These are phyloP conservation scores for Violaceomyces palustris DNA, from an alignment of 1,284 basidiomycete species.

Conservation along the genomic window DNA sequence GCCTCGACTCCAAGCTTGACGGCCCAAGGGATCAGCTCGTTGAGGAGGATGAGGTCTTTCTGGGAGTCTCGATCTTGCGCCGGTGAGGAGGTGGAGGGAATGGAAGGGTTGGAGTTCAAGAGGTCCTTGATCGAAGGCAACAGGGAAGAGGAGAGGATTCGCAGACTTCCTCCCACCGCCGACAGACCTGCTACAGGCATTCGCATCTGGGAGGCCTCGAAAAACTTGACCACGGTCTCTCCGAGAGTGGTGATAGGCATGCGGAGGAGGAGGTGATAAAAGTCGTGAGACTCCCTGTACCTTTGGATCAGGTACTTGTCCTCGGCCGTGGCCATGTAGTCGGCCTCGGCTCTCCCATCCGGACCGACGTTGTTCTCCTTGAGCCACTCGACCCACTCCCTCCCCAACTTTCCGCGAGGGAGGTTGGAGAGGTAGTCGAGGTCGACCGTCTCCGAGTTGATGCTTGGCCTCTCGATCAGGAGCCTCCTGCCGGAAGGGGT, in stretches of 20 bases:
- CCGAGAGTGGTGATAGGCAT: conserved; percentile 84
- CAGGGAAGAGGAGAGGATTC: conserved; percentile 26
- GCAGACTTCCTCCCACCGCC: conserved; percentile 64
- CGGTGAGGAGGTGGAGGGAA: conserved; percentile 1
- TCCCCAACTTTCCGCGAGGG: conserved; percentile 76
- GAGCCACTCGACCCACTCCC: conserved; percentile 85
- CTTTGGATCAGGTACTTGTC: conserved; percentile 79
- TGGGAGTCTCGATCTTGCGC: no score
- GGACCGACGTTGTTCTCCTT: conserved; percentile 85
- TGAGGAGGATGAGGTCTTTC: conserved; percentile 17
- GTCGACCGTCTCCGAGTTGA: conserved; percentile 73
- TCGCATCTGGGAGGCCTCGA: conserved; percentile 87
- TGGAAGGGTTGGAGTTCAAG: conserved; percentile 2
- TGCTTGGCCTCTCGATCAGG: conserved; percentile 73
- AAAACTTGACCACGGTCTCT: conserved; percentile 92
- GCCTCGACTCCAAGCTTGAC: conserved; percentile 70
- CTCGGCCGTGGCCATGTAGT: conserved; percentile 77
- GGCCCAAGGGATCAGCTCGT: conserved; percentile 60
- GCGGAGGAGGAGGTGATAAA: conserved; percentile 83
- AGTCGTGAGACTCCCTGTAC: conserved; percentile 92
- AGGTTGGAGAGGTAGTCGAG: conserved; percentile 64
- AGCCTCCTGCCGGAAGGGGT: conserved; percentile 62
- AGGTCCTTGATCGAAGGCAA: no score
- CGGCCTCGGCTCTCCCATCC: conserved; percentile 69
- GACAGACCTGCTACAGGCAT: conserved; percentile 83